phyloP scores from a whole-genome alignment of 106 monocot genomes.

The Phalaenopsis aphrodite region DNA sequence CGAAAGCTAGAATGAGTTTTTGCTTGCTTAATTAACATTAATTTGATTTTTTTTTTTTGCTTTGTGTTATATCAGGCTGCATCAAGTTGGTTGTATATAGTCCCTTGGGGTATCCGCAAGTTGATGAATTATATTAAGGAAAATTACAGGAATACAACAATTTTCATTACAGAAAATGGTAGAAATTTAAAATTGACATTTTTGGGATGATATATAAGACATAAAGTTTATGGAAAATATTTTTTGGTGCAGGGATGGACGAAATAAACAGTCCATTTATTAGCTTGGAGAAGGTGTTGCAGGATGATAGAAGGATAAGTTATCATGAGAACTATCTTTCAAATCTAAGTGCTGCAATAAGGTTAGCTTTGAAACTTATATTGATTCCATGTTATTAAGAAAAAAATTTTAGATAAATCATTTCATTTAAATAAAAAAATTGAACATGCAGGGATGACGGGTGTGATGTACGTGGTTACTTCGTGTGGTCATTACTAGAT shows the following conservation, averaged over 20 bases:
- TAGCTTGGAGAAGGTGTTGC: slow-evolving; percentile 25
- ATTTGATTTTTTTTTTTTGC: background rate
- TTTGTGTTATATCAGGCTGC: slow-evolving; percentile 33
- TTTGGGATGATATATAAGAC: no score
- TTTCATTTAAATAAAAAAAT: background rate
- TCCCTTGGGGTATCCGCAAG: slow-evolving; percentile 71
- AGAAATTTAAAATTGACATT: background rate
- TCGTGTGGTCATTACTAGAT: slow-evolving; percentile 72
- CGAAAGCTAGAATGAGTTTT: background rate
- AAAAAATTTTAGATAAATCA: background rate
- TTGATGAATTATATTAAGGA: slow-evolving; percentile 61
- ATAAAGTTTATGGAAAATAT: background rate
- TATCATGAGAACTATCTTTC: slow-evolving; percentile 63
- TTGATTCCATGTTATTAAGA: background rate
- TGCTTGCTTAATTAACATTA: background rate
- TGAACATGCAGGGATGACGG: slow-evolving; percentile 42
- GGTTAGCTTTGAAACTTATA: slow-evolving; percentile 15
- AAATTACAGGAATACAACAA: slow-evolving; percentile 40
- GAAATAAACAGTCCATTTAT: slow-evolving; percentile 41
- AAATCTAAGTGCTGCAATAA: slow-evolving; percentile 46
- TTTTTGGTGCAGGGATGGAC: slow-evolving; percentile 50
- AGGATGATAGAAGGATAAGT: slow-evolving; percentile 58
- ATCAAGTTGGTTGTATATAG: slow-evolving; percentile 63
- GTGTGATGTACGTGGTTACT: slow-evolving; percentile 61
- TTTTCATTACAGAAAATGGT: slow-evolving; percentile 82